A percentile compares a stretch with the other conserved stretches of the same genome.
Conservation (phyloP, 2,329 filamentous ascomycete species). For the Ophiostoma angusticollis region DNA sequence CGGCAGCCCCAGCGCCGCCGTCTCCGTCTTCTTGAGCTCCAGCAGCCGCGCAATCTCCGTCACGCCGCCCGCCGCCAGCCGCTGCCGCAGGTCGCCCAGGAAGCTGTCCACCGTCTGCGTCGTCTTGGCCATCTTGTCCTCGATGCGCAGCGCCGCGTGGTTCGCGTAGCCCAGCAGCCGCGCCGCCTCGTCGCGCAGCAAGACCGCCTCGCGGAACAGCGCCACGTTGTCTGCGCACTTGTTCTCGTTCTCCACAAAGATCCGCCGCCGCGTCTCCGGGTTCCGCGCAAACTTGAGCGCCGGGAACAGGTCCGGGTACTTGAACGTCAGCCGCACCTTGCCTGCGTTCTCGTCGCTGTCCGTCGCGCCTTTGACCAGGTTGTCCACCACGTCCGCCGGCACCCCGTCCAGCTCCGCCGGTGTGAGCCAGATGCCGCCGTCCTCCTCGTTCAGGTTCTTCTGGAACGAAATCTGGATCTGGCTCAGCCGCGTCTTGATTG, state of each 20-base stretch:
- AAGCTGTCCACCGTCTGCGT: conserved; percentile 61
- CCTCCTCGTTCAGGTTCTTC: conserved; percentile 74
- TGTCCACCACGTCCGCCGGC: conserved; percentile 53
- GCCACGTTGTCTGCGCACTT: conserved; percentile 64
- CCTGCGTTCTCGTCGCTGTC: conserved; percentile 50
- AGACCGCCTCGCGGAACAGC: conserved; percentile 61
- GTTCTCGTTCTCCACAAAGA: conserved; percentile 68
- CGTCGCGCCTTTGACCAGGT: conserved; percentile 59
- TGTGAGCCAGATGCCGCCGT: conserved; percentile 69
- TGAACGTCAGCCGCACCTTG: conserved; percentile 62
- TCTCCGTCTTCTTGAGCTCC: conserved; percentile 59
- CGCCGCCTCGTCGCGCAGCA: conserved; percentile 66
- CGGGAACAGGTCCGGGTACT: conserved; percentile 72
- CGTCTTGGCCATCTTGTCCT: conserved; percentile 78
- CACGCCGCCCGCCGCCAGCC: conserved; percentile 54
- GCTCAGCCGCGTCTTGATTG: conserved; percentile 69
- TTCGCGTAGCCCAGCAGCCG: conserved; percentile 64
- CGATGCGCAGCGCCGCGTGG: conserved; percentile 63
- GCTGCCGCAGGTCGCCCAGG: conserved; percentile 53
- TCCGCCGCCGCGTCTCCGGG: conserved; percentile 51
- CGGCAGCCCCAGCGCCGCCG: conserved; percentile 42
- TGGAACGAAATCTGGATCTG: conserved; percentile 63
- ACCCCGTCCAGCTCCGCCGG: conserved; percentile 61
- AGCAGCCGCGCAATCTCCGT: conserved; percentile 61
- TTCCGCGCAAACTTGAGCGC: conserved; percentile 65